These are phyloP conservation scores for Erysimum cheiranthoides DNA, from an alignment of 345 rosid species.

Conservation along the genomic window DNA sequence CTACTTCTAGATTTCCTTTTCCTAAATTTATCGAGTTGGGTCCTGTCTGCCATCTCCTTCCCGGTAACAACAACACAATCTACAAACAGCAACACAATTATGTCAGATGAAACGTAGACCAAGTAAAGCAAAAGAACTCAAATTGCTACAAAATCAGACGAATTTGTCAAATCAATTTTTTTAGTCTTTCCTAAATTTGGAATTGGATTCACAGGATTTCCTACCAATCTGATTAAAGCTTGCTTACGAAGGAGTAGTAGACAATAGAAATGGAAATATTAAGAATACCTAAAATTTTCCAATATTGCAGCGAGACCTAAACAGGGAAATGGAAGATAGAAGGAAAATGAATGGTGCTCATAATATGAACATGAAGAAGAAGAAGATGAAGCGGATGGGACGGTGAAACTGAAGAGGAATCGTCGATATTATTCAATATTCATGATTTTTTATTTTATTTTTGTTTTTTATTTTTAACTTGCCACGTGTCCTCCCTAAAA, in stretches of 20 bases:
- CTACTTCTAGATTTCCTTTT: conserved; percentile 63
- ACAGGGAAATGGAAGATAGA: neutral
- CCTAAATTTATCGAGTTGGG: conserved; percentile 41
- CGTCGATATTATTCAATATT: too few relatives aligned
- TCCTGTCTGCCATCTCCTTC: conserved; percentile 44
- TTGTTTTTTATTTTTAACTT: too few relatives aligned
- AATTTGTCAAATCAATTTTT: neutral
- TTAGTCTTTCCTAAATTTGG: neutral
- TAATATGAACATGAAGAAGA: too few relatives aligned
- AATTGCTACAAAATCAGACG: neutral
- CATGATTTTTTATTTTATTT: too few relatives aligned
- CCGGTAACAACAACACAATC: conserved; percentile 4
- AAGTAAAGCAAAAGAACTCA: neutral
- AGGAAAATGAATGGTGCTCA: too few relatives aligned
- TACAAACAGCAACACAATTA: neutral
- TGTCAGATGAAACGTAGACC: neutral
- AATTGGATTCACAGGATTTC: too few relatives aligned
- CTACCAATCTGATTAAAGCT: neutral
- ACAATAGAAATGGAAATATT: neutral
- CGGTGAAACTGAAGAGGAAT: too few relatives aligned
- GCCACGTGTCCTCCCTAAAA: too few relatives aligned
- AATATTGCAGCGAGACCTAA: neutral
- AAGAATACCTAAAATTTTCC: neutral
- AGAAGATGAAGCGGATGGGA: too few relatives aligned
- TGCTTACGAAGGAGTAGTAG: neutral